Percentiles rank a stretch among this genome's conserved stretches.
phyloP scores from a whole-genome alignment of 768 basidiomycete species.

The Rhodosporidiobolus sp. region DNA sequence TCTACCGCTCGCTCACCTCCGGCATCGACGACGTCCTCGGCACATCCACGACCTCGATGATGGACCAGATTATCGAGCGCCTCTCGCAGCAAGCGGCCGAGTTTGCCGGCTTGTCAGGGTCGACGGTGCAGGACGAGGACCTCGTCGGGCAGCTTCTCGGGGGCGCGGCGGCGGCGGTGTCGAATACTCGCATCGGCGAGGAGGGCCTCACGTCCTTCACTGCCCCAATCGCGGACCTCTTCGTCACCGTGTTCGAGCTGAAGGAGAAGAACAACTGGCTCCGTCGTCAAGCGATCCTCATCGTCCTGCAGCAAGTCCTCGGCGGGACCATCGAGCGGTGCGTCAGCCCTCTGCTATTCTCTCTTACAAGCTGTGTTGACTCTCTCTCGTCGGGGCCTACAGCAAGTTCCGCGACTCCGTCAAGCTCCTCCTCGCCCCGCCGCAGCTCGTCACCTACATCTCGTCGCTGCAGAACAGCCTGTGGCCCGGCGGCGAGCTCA shows the following conservation, averaged over 20 bases:
- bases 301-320: conserved; percentile 91
- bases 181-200: conserved; percentile 60
- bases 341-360: conserved; percentile 36
- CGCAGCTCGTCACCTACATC: conserved; percentile 66
- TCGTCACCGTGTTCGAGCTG: conserved; percentile 89
- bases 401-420: conserved; percentile 85
- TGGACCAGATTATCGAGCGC: conserved; percentile 89
- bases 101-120: conserved; percentile 76
- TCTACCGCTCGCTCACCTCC: conserved; percentile 87
- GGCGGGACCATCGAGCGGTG: conserved; percentile 95
- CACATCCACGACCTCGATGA: conserved; percentile 60
- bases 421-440: conserved; percentile 63
- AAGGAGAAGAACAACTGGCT: conserved; percentile 97
- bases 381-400: neutral
- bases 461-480: conserved; percentile 66
- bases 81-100: conserved; percentile 86
- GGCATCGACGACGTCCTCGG: conserved; percentile 98
- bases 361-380: neutral
- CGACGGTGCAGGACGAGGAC: conserved; percentile 76
- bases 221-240: conserved; percentile 86
- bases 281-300: conserved; percentile 87
- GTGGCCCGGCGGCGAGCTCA: conserved; percentile 82
- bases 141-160: conserved; percentile 54
- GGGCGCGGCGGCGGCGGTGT: conserved; percentile 61
- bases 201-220: conserved; percentile 85